phyloP scores from a whole-genome alignment of 140 eudicot genomes.

The Bidens hawaiensis region DNA sequence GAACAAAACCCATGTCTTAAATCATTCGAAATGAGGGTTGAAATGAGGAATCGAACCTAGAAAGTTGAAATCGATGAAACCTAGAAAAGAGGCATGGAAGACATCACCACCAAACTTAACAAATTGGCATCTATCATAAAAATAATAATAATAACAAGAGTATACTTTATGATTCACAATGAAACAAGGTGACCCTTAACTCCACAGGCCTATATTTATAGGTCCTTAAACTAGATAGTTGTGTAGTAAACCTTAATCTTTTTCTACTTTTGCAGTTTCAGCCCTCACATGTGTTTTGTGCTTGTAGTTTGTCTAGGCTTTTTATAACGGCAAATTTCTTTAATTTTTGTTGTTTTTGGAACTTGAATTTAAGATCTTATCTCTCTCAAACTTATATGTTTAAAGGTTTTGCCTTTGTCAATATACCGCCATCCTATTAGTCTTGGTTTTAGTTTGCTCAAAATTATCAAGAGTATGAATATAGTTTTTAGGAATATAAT shows the following conservation, averaged over 20 bases:
- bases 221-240: neutral
- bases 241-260: constrained; percentile 5
- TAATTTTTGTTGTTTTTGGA: too few relatives aligned
- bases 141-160: too few relatives aligned
- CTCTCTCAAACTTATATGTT: too few relatives aligned
- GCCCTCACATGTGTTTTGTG: neutral
- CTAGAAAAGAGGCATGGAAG: constrained; percentile 30
- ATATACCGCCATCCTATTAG: too few relatives aligned
- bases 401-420: too few relatives aligned
- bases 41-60: constrained; percentile 14
- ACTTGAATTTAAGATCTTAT: too few relatives aligned
- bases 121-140: constrained; percentile 14
- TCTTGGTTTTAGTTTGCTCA: too few relatives aligned
- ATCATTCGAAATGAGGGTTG: neutral
- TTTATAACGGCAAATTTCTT: too few relatives aligned
- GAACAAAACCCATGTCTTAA: constrained; percentile 11
- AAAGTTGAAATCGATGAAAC: constrained; percentile 20
- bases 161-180: constrained; percentile 24
- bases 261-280: neutral
- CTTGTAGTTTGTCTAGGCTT: too few relatives aligned
- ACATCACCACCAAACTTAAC: constrained; percentile 20
- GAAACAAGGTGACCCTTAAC: constrained; percentile 25
- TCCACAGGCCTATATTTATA: constrained; percentile 22
- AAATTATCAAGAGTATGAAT: too few relatives aligned
- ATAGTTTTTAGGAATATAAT: too few relatives aligned